phyloP scores from a whole-genome alignment of 495 filamentous ascomycete genomes.

The Tuber aestivum region DNA sequence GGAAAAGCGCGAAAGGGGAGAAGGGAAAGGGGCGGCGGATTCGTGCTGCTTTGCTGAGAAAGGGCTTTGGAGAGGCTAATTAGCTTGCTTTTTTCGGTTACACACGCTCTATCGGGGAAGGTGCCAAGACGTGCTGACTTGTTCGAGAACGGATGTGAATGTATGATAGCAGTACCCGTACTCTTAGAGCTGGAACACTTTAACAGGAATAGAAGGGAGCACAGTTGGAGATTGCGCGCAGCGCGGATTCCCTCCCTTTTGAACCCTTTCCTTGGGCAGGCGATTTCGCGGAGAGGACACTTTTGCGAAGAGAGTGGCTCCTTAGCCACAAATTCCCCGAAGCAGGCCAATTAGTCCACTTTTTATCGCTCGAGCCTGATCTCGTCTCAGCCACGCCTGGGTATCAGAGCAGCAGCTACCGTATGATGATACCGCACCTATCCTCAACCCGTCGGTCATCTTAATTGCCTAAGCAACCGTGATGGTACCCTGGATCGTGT shows the following conservation, averaged over 20 bases:
- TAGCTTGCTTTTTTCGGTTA: slow-evolving; percentile 38
- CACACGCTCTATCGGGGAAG: slow-evolving; percentile 29
- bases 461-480: not conserved
- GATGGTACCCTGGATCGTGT: not conserved
- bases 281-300: not conserved
- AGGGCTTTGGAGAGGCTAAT: slow-evolving; percentile 25
- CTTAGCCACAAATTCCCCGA: not conserved
- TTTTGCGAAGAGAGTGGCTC: not conserved
- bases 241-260: not conserved
- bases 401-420: not conserved
- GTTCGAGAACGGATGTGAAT: slow-evolving; percentile 11
- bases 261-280: not conserved
- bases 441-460: not conserved
- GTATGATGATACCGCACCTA: too few relatives aligned
- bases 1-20: slow-evolving; percentile 30
- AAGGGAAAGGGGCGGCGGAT: slow-evolving; percentile 30
- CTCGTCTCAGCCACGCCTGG: not conserved
- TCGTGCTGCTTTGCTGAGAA: slow-evolving; percentile 10
- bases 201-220: not conserved
- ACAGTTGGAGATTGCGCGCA: not conserved
- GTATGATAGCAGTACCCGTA: too few relatives aligned
- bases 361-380: not conserved
- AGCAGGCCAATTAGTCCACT: not conserved
- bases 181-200: not conserved
- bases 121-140: slow-evolving; percentile 17